phyloP scores from a whole-genome alignment of 2,329 filamentous ascomycete genomes.

The Ophiognomonia clavigignenti-juglandacearum region DNA sequence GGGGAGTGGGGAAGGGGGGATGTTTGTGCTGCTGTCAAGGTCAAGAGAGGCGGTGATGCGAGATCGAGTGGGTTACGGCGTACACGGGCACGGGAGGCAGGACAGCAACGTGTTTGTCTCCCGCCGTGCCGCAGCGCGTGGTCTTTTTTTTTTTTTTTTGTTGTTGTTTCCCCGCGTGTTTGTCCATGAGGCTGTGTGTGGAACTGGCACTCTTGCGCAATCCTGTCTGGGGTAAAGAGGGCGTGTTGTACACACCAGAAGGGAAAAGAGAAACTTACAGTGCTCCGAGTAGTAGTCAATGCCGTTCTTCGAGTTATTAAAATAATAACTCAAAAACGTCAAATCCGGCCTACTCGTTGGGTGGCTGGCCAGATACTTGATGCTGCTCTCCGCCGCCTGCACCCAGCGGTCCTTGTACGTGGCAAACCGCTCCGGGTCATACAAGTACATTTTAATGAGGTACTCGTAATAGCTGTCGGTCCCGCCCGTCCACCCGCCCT shows the following conservation, averaged over 20 bases:
- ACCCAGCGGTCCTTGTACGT: conserved; percentile 72
- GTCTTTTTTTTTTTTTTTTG: not conserved
- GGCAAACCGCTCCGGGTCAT: conserved; percentile 61
- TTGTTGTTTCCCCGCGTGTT: not conserved
- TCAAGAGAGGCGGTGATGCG: too few relatives aligned
- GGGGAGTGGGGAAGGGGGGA: not conserved
- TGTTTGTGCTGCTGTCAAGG: not conserved
- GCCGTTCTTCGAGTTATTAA: conserved; percentile 29
- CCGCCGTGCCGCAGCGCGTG: not conserved
- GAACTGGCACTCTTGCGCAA: too few relatives aligned
- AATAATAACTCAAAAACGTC: conserved; percentile 63
- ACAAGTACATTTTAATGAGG: conserved; percentile 85
- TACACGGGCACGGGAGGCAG: not conserved
- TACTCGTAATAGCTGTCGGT: conserved; percentile 85
- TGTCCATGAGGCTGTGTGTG: too few relatives aligned
- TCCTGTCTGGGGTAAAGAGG: not conserved
- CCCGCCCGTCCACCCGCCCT: conserved; percentile 72
- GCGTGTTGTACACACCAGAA: not conserved
- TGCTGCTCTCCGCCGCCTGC: conserved; percentile 68
- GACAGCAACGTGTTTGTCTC: conserved; percentile 2
- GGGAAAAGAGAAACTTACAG: conserved; percentile 29
- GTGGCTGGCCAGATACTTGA: conserved; percentile 64
- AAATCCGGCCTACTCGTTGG: conserved; percentile 63
- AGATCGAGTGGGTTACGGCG: not conserved
- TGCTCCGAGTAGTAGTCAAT: conserved; percentile 42